Percentiles rank a stretch among this genome's conserved stretches.
phyloP scores from a whole-genome alignment of 768 basidiomycete genomes.

The Tulasnella sp. region DNA sequence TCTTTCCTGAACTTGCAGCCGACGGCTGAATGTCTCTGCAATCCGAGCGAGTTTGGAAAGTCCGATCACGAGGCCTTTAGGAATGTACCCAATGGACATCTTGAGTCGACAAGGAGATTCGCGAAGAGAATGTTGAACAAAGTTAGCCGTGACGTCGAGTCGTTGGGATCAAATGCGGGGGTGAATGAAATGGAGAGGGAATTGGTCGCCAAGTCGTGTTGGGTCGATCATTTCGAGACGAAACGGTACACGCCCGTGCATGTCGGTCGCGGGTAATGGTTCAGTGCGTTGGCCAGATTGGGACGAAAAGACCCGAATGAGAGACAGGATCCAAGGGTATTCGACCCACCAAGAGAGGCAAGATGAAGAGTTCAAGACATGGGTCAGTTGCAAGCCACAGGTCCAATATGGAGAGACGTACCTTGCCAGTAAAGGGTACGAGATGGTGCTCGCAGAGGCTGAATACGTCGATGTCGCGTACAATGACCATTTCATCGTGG shows the following conservation, averaged over 20 bases:
- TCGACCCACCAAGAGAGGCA: background rate
- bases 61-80: slow-evolving; percentile 85
- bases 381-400: no score
- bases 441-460: slow-evolving; percentile 98
- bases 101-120: slow-evolving; percentile 24
- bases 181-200: no score
- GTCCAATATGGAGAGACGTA: no score
- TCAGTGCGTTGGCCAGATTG: background rate
- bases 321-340: background rate
- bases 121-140: background rate
- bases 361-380: background rate
- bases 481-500: slow-evolving; percentile 99
- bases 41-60: slow-evolving; percentile 94
- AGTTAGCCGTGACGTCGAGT: background rate
- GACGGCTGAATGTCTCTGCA: slow-evolving; percentile 90
- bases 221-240: no score
- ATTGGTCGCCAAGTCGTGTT: background rate
- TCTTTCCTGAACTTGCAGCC: slow-evolving; percentile 95
- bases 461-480: slow-evolving; percentile 92
- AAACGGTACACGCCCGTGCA: no score
- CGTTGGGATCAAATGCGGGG: background rate
- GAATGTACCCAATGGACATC: slow-evolving; percentile 98
- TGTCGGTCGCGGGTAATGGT: no score
- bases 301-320: background rate
- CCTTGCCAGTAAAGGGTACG: slow-evolving; percentile 96